These are phyloP conservation scores for Ogataea hybrid DNA, from an alignment of 1,139 yeast genomes.

Conservation along the genomic window DNA sequence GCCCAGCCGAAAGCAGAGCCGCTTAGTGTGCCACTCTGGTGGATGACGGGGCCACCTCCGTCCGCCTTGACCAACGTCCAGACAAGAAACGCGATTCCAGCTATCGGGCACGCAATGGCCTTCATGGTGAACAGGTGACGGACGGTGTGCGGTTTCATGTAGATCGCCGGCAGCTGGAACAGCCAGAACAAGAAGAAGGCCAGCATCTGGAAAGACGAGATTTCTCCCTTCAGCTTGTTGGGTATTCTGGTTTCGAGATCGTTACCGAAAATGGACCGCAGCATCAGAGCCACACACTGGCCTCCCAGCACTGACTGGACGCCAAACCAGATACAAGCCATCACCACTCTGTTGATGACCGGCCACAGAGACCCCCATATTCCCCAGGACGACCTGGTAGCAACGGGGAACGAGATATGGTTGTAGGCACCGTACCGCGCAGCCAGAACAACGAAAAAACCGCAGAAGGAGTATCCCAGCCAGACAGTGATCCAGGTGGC, in stretches of 20 bases:
- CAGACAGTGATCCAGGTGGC: constrained; percentile 85
- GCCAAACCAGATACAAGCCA: constrained; percentile 84
- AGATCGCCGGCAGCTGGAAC: constrained; percentile 70
- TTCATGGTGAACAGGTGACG: constrained; percentile 81
- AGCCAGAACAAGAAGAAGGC: constrained; percentile 80
- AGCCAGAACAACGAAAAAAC: constrained; percentile 56
- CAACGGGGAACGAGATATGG: constrained; percentile 77
- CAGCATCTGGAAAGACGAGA: constrained; percentile 68
- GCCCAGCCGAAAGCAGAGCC: constrained; percentile 80
- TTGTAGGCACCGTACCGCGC: constrained; percentile 73
- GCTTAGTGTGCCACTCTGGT: constrained; percentile 43
- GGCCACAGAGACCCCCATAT: constrained; percentile 81
- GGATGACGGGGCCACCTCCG: constrained; percentile 70
- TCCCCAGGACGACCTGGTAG: constrained; percentile 73
- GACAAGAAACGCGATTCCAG: constrained; percentile 73
- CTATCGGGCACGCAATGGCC: constrained; percentile 73
- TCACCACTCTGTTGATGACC: constrained; percentile 71
- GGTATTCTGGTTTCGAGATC: constrained; percentile 51
- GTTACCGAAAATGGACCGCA: constrained; percentile 64
- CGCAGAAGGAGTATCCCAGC: constrained; percentile 54
- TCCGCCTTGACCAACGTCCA: constrained; percentile 80
- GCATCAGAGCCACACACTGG: constrained; percentile 72
- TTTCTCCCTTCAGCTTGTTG: constrained; percentile 38
- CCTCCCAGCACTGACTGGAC: constrained; percentile 85
- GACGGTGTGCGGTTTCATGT: constrained; percentile 78